phyloP scores from a whole-genome alignment of 805 yeast genomes.

The Pichia nakasei region DNA sequence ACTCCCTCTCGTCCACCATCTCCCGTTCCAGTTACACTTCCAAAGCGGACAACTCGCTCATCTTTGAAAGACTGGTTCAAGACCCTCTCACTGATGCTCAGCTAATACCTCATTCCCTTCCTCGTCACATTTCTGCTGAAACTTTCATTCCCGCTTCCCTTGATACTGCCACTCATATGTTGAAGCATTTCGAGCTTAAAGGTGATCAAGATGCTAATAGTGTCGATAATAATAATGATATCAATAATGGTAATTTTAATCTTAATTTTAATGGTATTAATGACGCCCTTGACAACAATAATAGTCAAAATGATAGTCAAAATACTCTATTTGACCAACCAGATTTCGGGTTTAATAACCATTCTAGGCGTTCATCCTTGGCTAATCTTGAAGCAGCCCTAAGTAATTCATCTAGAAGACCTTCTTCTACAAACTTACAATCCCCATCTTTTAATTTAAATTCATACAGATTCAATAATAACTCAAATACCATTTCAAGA shows the following conservation, averaged over 20 bases:
- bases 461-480: background rate
- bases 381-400: constrained; percentile 37
- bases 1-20: constrained; percentile 8
- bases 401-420: constrained; percentile 8
- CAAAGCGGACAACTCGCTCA: constrained; percentile 31
- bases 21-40: constrained; percentile 8
- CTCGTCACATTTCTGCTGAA: constrained; percentile 35
- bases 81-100: constrained; percentile 36
- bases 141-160: constrained; percentile 49
- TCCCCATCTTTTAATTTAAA: background rate
- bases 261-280: background rate
- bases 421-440: constrained; percentile 7
- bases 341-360: constrained; percentile 33
- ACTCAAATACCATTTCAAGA: constrained; percentile 13
- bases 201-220: background rate
- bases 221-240: background rate
- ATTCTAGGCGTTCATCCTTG: constrained; percentile 41
- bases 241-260: background rate
- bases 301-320: too few species aligned
- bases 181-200: constrained; percentile 21
- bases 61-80: constrained; percentile 61
- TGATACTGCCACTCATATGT: constrained; percentile 39
- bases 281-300: too few species aligned
- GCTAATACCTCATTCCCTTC: constrained; percentile 23
- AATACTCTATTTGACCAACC: constrained; percentile 31